Evolutionary conservation across 2,329 filamentous ascomycete genomes (phyloP).

Genomic region (Apiospora marii): DNA sequence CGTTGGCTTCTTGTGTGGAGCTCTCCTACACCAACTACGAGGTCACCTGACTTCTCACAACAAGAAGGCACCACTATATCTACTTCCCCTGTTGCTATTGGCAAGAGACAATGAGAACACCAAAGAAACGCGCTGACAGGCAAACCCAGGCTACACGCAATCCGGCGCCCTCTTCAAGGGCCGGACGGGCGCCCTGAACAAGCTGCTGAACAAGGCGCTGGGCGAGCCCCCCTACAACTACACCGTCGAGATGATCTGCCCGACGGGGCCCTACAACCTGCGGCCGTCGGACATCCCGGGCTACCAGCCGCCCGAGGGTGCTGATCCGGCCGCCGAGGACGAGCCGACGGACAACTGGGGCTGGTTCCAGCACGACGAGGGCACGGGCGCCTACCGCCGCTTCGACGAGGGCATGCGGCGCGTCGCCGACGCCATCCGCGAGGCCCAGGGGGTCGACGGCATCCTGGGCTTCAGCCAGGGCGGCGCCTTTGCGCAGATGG

Average conservation of each 20-base stretch:
- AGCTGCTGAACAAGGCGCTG: conserved; percentile 79
- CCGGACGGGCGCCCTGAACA: conserved; percentile 88
- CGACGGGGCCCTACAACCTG: conserved; percentile 72
- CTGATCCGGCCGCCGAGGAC: conserved; percentile 55
- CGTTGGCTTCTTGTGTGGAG: background rate
- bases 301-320: conserved; percentile 58
- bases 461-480: conserved; percentile 87
- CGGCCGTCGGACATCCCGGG: conserved; percentile 73
- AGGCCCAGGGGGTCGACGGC: conserved; percentile 75
- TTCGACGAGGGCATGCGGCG: conserved; percentile 72
- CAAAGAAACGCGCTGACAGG: background rate
- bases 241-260: conserved; percentile 68
- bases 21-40: background rate
- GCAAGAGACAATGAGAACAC: too few relatives aligned
- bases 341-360: conserved; percentile 74
- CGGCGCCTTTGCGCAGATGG: conserved; percentile 73
- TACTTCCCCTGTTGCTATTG: background rate
- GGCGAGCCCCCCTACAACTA: conserved; percentile 61
- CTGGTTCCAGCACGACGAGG: conserved; percentile 81
- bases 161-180: conserved; percentile 84
- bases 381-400: conserved; percentile 69
- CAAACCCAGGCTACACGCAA: conserved; percentile 80
- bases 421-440: conserved; percentile 68
- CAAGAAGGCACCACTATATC: background rate
- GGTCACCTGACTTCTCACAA: background rate